A percentile compares a stretch with the other conserved stretches of the same genome.
phyloP scores from a whole-genome alignment of 1,139 yeast genomes.

The Groenewaldozyma auringiensis region DNA sequence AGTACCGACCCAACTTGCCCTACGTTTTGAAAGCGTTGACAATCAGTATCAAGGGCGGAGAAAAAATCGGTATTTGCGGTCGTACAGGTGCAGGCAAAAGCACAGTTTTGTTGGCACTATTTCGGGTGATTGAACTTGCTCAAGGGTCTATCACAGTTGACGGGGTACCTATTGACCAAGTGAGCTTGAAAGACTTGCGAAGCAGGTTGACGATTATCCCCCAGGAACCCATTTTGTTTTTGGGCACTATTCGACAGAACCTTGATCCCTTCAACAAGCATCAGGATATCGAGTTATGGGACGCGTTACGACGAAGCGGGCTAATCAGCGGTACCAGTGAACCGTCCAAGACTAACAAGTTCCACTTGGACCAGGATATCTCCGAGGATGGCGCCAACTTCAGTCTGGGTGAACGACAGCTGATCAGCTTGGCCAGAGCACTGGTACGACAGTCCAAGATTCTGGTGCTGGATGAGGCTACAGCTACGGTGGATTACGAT shows the following conservation, averaged over 20 bases:
- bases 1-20: conserved; percentile 70
- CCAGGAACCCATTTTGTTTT: conserved; percentile 67
- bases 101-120: conserved; percentile 55
- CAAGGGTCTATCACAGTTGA: conserved; percentile 49
- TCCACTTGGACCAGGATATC: conserved; percentile 57
- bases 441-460: conserved; percentile 61
- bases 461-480: conserved; percentile 72
- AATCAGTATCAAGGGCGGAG: conserved; percentile 40
- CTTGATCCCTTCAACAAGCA: conserved; percentile 54
- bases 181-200: conserved; percentile 51
- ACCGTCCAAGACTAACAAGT: conserved; percentile 35
- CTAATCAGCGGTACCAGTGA: conserved; percentile 38
- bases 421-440: conserved; percentile 70
- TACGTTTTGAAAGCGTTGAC: conserved; percentile 51
- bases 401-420: conserved; percentile 71
- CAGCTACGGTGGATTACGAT: conserved; percentile 73
- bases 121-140: conserved; percentile 48
- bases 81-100: conserved; percentile 76
- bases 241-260: conserved; percentile 55
- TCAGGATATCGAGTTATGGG: conserved; percentile 47
- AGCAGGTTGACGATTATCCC: conserved; percentile 58
- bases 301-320: conserved; percentile 40
- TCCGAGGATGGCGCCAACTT: conserved; percentile 70
- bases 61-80: conserved; percentile 66
- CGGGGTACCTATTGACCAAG: conserved; percentile 46